A percentile compares a stretch with the other conserved stretches of the same genome.
These are phyloP conservation scores for Pestalotiopsis sp. DNA, from an alignment of 2,329 filamentous ascomycete genomes.

Conservation along the genomic window DNA sequence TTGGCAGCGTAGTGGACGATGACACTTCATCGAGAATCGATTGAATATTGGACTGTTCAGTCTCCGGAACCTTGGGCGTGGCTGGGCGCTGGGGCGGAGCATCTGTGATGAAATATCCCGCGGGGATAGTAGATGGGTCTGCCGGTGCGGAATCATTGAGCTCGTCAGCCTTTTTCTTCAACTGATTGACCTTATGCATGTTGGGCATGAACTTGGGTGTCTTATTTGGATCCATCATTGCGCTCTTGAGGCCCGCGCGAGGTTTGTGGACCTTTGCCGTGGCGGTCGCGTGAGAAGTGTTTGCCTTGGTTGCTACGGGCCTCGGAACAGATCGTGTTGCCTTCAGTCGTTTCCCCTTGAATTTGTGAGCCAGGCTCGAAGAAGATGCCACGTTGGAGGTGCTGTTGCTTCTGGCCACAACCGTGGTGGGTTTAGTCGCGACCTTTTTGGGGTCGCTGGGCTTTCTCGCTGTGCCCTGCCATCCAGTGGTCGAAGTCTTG, in stretches of 20 bases:
- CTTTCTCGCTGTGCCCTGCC: slow-evolving; percentile 36
- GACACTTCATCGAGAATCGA: neutral
- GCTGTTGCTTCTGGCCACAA: slow-evolving; percentile 11
- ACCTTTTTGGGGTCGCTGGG: slow-evolving; percentile 14
- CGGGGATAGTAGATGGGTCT: slow-evolving; percentile 33
- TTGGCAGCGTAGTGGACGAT: neutral
- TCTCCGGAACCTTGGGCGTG: neutral
- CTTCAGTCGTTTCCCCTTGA: slow-evolving; percentile 16
- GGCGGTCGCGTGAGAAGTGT: neutral
- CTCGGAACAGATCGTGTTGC: slow-evolving; percentile 23
- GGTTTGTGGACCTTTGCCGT: slow-evolving; percentile 13
- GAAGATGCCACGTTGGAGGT: slow-evolving; percentile 3
- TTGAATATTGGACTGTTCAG: neutral
- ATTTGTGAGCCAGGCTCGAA: slow-evolving; percentile 21
- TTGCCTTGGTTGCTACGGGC: neutral
- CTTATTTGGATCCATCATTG: slow-evolving; percentile 41
- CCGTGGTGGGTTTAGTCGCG: neutral
- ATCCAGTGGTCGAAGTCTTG: slow-evolving; percentile 21
- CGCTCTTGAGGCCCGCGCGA: slow-evolving; percentile 35
- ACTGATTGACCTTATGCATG: slow-evolving; percentile 36
- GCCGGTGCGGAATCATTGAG: slow-evolving; percentile 42
- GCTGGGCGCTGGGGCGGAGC: slow-evolving; percentile 13
- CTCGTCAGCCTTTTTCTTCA: slow-evolving; percentile 42
- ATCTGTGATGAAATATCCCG: slow-evolving; percentile 26
- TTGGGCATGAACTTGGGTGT: slow-evolving; percentile 40